A percentile compares a stretch with the other conserved stretches of the same genome.
phyloP scores from a whole-genome alignment of 305 asterid genomes.

The Fraxinus angustifolia region DNA sequence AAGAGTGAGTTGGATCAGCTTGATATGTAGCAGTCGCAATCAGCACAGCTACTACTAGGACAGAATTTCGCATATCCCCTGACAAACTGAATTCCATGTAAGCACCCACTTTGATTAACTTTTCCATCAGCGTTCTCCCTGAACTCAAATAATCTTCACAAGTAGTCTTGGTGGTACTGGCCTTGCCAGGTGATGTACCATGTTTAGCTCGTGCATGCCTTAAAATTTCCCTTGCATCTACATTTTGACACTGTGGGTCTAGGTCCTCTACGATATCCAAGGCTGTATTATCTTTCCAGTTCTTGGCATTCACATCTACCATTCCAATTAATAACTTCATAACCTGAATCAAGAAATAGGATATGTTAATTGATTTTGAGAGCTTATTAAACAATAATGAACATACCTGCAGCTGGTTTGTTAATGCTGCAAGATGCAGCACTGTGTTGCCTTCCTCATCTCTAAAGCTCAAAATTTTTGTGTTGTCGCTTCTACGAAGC shows the following conservation, averaged over 20 bases:
- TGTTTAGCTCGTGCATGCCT: background rate
- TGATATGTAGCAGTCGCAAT: constrained; percentile 18
- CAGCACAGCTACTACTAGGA: constrained; percentile 18
- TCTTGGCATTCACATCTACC: background rate
- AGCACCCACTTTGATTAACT: background rate
- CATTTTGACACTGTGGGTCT: background rate
- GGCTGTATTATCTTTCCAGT: background rate
- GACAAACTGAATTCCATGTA: background rate
- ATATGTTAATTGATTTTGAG: background rate
- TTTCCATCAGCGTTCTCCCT: background rate
- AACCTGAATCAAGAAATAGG: background rate
- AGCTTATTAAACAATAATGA: no score
- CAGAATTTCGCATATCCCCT: constrained; percentile 1
- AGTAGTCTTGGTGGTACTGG: background rate
- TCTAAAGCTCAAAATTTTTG: background rate
- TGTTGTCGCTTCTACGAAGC: background rate
- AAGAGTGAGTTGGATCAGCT: constrained; percentile 29
- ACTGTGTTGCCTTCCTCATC: constrained; percentile 10
- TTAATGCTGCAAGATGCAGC: constrained; percentile 16
- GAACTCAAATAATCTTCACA: background rate
- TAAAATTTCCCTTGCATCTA: background rate
- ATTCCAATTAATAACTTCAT: background rate
- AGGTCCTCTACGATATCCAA: background rate
- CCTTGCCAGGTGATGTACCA: background rate
- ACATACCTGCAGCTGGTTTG: background rate